A percentile compares a stretch with the other conserved stretches of the same genome.
These are phyloP conservation scores for Didymella pomorum DNA, from an alignment of 2,329 filamentous ascomycete genomes.

Conservation along the genomic window DNA sequence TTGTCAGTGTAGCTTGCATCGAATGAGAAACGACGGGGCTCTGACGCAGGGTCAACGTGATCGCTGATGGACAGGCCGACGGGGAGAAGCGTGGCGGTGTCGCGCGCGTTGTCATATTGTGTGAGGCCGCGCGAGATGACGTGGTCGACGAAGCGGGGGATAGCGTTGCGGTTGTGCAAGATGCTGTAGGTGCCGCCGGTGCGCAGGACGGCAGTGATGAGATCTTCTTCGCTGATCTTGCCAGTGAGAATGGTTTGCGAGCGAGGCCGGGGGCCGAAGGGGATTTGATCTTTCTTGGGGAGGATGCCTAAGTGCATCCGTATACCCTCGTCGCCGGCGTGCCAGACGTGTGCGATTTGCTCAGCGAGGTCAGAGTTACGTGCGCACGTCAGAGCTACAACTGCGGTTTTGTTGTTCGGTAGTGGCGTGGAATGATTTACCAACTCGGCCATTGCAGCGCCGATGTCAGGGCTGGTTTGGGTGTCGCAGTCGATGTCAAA, in stretches of 20 bases:
- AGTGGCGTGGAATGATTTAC: constrained; percentile 19
- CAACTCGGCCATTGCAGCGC: constrained; percentile 24
- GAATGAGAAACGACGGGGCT: constrained; percentile 32
- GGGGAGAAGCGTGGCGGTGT: constrained; percentile 33
- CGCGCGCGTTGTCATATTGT: constrained; percentile 34
- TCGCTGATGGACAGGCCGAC: constrained; percentile 30
- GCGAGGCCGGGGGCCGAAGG: constrained; percentile 4
- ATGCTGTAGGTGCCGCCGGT: constrained; percentile 35
- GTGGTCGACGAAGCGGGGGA: constrained; percentile 29
- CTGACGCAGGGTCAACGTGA: constrained; percentile 26
- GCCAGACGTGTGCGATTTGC: constrained; percentile 30
- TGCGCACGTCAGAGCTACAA: constrained; percentile 28
- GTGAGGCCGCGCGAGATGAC: constrained; percentile 33
- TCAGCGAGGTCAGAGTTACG: constrained; percentile 23
- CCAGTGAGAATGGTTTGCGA: constrained; percentile 3
- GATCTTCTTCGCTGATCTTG: constrained; percentile 23
- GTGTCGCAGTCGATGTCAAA: constrained; percentile 12
- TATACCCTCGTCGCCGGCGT: constrained; percentile 29
- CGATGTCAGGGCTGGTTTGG: constrained; percentile 25
- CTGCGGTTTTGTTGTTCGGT: constrained; percentile 31
- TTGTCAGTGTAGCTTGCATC: constrained; percentile 28
- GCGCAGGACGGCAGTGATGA: constrained; percentile 32
- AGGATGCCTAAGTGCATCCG: constrained; percentile 35
- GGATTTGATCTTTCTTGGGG: constrained; percentile 8
- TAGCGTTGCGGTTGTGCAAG: constrained; percentile 23